Evolutionary conservation across 441 rosid species (phyloP).

Genomic region (Euphorbia corollata): DNA sequence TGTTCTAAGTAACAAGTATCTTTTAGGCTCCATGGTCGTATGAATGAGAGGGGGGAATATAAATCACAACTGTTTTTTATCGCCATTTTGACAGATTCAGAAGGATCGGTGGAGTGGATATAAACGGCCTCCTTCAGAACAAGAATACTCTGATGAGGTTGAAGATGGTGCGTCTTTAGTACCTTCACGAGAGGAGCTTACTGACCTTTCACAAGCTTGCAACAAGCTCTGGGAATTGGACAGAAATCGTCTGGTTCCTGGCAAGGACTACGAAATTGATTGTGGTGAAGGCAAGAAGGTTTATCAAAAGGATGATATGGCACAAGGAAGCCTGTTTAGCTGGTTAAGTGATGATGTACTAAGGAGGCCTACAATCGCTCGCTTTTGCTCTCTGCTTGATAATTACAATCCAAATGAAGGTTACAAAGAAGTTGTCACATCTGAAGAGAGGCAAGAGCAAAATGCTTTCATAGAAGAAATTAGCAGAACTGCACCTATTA

Average conservation of each 20-base stretch:
- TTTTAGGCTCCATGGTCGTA: neutral
- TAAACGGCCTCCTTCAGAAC: conserved; percentile 62
- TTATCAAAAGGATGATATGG: conserved; percentile 61
- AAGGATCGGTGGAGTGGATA: conserved; percentile 70
- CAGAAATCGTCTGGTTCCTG: conserved; percentile 64
- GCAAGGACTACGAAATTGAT: conserved; percentile 75
- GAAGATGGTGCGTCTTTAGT: conserved; percentile 33
- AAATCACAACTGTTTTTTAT: conserved; percentile 1
- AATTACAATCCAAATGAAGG: conserved; percentile 81
- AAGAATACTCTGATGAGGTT: conserved; percentile 55
- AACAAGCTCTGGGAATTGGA: conserved; percentile 89
- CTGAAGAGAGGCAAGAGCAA: conserved; percentile 89
- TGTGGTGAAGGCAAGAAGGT: conserved; percentile 90
- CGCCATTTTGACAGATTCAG: conserved; percentile 41
- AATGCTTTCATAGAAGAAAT: conserved; percentile 86
- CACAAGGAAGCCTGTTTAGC: conserved; percentile 58
- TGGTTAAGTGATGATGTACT: conserved; percentile 62
- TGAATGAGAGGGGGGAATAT: neutral
- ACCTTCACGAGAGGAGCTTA: conserved; percentile 65
- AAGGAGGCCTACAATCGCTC: conserved; percentile 62
- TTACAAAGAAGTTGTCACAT: conserved; percentile 64
- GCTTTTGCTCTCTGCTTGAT: conserved; percentile 86
- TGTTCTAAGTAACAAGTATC: neutral
- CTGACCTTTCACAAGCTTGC: conserved; percentile 73
- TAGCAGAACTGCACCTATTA: conserved; percentile 76